Evolutionary conservation across 257 asterid species (phyloP).

Genomic region (Gentiana straminea): DNA sequence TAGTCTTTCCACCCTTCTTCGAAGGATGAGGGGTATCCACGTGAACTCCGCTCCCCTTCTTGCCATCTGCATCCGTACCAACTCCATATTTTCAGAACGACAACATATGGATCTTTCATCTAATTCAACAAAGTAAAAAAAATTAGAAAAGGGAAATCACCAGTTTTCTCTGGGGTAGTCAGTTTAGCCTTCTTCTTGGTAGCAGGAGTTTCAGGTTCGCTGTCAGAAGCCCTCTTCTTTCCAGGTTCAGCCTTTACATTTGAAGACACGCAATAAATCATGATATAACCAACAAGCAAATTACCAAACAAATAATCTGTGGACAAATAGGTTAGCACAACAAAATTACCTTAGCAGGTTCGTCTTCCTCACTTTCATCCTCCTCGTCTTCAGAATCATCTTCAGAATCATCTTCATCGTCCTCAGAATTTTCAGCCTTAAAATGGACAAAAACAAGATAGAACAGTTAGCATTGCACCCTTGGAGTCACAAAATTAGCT

Average conservation of each 20-base stretch:
- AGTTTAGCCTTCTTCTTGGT: conserved; percentile 63
- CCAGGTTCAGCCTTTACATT: conserved; percentile 31
- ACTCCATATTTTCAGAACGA: no score
- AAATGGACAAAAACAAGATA: neutral
- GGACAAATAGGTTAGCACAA: neutral
- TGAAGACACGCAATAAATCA: no score
- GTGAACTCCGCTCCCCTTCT: conserved; percentile 46
- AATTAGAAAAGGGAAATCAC: conserved; percentile 14
- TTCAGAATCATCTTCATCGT: conserved; percentile 33
- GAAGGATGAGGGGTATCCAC: conserved; percentile 93
- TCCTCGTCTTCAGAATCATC: neutral
- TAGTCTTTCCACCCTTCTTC: conserved; percentile 58
- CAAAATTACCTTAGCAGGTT: conserved; percentile 61
- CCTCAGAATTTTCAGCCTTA: conserved; percentile 24
- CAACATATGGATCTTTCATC: no score
- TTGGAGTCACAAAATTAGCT: no score
- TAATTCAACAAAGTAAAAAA: neutral
- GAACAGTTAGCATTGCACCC: no score
- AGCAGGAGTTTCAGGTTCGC: conserved; percentile 52
- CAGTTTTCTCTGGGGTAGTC: conserved; percentile 73
- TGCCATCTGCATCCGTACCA: conserved; percentile 39
- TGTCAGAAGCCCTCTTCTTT: conserved; percentile 47
- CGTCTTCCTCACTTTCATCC: conserved; percentile 63
- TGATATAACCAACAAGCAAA: no score
- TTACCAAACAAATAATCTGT: neutral